Evolutionary conservation across 371 early-diverging fungal genomes (phyloP), one percentile per base, ranked within the genome.

Genomic region (Apophysomyces variabilis): DNA sequence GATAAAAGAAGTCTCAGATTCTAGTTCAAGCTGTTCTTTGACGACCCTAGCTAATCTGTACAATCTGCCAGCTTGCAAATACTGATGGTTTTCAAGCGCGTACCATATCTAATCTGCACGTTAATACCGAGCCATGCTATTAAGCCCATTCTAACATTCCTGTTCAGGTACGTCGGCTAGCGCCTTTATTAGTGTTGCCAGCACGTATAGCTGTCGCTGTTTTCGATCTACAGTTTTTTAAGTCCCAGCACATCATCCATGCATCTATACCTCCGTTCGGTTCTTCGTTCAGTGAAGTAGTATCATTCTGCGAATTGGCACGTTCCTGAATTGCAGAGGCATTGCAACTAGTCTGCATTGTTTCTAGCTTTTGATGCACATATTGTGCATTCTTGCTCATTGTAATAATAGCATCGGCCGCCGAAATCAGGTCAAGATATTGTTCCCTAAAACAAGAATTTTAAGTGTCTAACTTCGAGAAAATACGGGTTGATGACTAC

Each of bases 121-220:
- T 38, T 58, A n/a, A n/a, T 46, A 8, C 14, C 14, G 43, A 43
- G 36, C 44, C 26, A 2, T 38, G 7, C 5, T 5, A 12, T 4
- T 4, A 38, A 26, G 32, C 32, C 32, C 6, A 0, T 11, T 13
- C 8, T 26, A 21, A 6, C 57, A 57, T 74, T 88, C 93, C 85
- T 94, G 93, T 62, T 95, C 94, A 7, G 95, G 93, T 12, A 92
- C 92, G 75, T 93, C 92, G 0, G 92, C 93, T 37, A 95, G 67
- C n/a, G 93, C 80, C 65, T 93, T 93, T 57, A 94, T 89, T 64
- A 92, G 85, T 1, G 93, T 89, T 7, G 93, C 93, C 36, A 90
- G 78, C 0, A 89, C 76, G 67, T 92, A 93, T 5, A 92, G 43
- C 8, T 82, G 67, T 61, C 74, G 73, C 57, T 85, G 87, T 63